A percentile compares a stretch with the other conserved stretches of the same genome.
phyloP scores from a whole-genome alignment of 768 basidiomycete genomes.

The Butyriboletus loyo region DNA sequence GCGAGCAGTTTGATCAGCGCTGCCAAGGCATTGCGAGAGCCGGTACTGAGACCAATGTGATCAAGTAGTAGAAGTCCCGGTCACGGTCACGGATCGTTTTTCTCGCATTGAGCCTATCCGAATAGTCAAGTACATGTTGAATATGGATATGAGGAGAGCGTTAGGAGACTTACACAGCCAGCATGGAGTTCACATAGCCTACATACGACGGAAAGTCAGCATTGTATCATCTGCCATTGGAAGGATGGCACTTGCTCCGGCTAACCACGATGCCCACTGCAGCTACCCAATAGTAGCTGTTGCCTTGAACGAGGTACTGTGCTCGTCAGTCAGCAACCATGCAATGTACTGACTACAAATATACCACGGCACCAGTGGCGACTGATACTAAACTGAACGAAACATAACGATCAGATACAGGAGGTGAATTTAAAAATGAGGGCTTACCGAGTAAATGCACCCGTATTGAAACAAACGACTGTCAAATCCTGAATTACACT shows the following conservation, averaged over 20 bases:
- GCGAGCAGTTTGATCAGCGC: too few species aligned
- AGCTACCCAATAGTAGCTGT: neutral
- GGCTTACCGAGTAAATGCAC: constrained; percentile 12
- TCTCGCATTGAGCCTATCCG: constrained; percentile 11
- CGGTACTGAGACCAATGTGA: too few species aligned
- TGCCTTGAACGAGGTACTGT: constrained; percentile 4
- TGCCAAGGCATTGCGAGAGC: too few species aligned
- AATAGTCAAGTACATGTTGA: neutral
- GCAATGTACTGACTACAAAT: neutral
- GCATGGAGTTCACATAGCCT: constrained; percentile 19
- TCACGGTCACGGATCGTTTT: constrained; percentile 7
- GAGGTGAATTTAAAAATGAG: neutral
- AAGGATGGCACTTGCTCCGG: constrained; percentile 2
- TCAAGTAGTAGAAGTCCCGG: neutral
- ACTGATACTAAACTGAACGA: neutral
- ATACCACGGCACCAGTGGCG: constrained; percentile 2
- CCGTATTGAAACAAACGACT: constrained; percentile 10
- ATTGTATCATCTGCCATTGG: neutral
- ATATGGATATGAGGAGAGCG: neutral
- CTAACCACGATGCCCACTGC: neutral
- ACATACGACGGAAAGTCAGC: neutral
- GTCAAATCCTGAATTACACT: constrained; percentile 8
- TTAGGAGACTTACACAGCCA: constrained; percentile 8
- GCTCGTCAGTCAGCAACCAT: neutral
- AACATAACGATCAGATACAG: neutral